A percentile compares a stretch with the other conserved stretches of the same genome.
Conservation (phyloP, 306 rosid species). For the Castanea crenata region DNA sequence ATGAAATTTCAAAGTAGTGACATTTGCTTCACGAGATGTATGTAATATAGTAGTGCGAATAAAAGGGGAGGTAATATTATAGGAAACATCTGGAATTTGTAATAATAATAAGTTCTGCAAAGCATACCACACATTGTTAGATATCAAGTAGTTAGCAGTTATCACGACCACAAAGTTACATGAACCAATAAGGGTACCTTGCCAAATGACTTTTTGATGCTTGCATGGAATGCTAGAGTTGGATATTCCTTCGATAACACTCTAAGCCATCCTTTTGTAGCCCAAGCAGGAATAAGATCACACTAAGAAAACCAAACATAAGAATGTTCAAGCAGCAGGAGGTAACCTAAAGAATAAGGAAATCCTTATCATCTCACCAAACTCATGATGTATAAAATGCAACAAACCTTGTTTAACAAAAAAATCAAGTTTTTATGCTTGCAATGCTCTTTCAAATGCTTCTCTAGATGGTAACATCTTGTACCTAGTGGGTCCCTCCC, state of each 20-base stretch:
- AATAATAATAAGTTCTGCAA: not conserved
- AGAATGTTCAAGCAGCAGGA: not conserved
- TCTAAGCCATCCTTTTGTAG: constrained; percentile 91
- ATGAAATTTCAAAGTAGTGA: no score
- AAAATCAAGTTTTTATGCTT: constrained; percentile 85
- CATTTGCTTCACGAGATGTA: not conserved
- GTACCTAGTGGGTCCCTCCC: constrained; percentile 97
- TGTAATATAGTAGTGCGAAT: not conserved
- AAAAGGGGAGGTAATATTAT: not conserved
- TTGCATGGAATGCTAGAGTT: constrained; percentile 93
- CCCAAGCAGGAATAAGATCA: constrained; percentile 94
- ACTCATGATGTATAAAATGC: not conserved
- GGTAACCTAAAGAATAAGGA: not conserved
- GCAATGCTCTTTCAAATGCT: constrained; percentile 90
- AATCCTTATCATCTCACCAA: not conserved
- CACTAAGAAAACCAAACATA: constrained; percentile 46
- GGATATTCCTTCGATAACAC: constrained; percentile 81
- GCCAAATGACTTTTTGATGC: constrained; percentile 93
- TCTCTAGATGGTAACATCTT: constrained; percentile 91
- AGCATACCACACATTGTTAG: not conserved
- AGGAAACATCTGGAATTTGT: not conserved
- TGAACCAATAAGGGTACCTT: constrained; percentile 46
- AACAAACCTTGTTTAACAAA: constrained; percentile 76
- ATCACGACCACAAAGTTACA: not conserved
- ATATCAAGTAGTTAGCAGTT: not conserved